Conservation (phyloP, 2,329 filamentous ascomycete genomes). For the Geosmithia flava region DNA sequence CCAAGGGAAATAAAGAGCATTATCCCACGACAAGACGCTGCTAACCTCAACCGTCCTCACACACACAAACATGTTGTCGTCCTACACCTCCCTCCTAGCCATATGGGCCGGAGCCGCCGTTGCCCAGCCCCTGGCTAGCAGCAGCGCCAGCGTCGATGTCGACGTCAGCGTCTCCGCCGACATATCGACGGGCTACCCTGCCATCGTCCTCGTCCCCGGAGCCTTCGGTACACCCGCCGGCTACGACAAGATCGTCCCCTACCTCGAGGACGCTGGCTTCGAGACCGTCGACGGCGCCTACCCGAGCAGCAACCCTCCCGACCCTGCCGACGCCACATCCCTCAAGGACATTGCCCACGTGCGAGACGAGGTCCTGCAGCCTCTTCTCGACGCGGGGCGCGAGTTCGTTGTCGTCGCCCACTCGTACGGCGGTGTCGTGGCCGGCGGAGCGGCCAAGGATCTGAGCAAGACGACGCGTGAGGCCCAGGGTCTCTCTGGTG, state of each 20-base stretch:
- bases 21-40: no score
- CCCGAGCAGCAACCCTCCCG: neutral
- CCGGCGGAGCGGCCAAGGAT: slow-evolving; percentile 29
- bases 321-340: neutral
- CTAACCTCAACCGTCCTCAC: no score
- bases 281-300: neutral
- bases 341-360: neutral
- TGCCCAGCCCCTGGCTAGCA: neutral
- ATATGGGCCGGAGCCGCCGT: neutral
- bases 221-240: slow-evolving; percentile 1
- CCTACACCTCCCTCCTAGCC: neutral
- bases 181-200: neutral
- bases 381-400: slow-evolving; percentile 9
- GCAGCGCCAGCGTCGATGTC: neutral
- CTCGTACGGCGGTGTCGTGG: slow-evolving; percentile 35
- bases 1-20: no score
- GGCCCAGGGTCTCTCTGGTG: slow-evolving; percentile 10
- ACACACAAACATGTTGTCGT: no score
- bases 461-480: slow-evolving; percentile 14
- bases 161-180: neutral
- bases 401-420: slow-evolving; percentile 34
- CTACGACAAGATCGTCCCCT: neutral
- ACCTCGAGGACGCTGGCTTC: slow-evolving; percentile 1
- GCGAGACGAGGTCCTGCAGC: neutral
- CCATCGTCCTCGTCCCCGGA: neutral